Conservation (phyloP, 2,329 filamentous ascomycete species). For the Xylaria sp. region DNA sequence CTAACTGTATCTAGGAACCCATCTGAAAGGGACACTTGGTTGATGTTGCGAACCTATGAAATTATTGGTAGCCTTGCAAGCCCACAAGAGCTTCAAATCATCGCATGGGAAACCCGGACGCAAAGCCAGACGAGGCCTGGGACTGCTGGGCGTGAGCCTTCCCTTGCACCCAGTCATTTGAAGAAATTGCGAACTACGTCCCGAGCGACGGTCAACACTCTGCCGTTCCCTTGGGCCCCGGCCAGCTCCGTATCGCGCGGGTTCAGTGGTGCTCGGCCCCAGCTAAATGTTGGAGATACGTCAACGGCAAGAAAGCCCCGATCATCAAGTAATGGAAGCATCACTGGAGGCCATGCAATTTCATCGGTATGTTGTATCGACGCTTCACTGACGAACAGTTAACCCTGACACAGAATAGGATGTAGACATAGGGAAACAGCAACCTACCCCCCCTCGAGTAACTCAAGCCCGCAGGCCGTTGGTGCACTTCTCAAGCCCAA, state of each 20-base stretch:
- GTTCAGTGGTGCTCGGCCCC: no score
- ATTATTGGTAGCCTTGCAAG: slow-evolving; percentile 9
- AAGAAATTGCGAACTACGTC: no score
- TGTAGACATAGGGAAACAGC: not conserved
- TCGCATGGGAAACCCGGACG: not conserved
- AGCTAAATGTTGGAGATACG: no score
- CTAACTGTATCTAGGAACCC: not conserved
- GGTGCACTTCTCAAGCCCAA: not conserved
- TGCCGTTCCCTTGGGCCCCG: no score
- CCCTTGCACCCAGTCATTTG: not conserved
- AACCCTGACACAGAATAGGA: not conserved
- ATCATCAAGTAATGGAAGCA: not conserved
- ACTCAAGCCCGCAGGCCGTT: not conserved
- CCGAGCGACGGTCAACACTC: no score
- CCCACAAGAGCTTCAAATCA: slow-evolving; percentile 2
- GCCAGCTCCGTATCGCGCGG: no score
- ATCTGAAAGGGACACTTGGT: not conserved
- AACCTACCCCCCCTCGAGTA: not conserved
- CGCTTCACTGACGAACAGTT: not conserved
- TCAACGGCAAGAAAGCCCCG: no score
- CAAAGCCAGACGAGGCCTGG: not conserved
- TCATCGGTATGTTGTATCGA: not conserved
- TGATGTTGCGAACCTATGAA: slow-evolving; percentile 3
- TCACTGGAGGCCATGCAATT: not conserved
- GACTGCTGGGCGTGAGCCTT: not conserved